Percentiles rank a stretch among this genome's conserved stretches.
These are phyloP conservation scores for Ophiostoma pallidulum DNA, from an alignment of 2,329 filamentous ascomycete genomes.

Conservation along the genomic window DNA sequence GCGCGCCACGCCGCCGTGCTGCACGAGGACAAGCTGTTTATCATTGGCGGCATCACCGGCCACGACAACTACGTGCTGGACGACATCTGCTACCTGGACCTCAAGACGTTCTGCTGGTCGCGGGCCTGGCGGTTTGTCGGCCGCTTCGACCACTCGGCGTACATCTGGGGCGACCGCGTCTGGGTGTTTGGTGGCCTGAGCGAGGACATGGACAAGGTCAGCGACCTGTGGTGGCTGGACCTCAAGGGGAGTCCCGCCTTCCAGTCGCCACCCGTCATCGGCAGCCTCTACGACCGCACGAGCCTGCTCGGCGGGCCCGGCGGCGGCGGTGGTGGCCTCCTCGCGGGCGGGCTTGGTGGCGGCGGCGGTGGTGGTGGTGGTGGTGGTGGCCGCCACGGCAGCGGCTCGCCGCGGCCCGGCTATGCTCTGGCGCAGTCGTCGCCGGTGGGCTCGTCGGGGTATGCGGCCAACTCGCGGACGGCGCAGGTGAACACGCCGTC, in stretches of 20 bases:
- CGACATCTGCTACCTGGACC: constrained; percentile 91
- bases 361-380: neutral
- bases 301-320: neutral
- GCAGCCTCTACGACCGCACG: constrained; percentile 36
- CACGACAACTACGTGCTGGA: constrained; percentile 87
- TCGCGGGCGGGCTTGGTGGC: too few species aligned
- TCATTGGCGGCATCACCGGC: constrained; percentile 90
- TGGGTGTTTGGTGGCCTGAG: constrained; percentile 96
- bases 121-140: constrained; percentile 91
- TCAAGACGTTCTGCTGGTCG: constrained; percentile 98
- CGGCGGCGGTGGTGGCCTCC: neutral
- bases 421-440: constrained; percentile 39
- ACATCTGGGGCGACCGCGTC: constrained; percentile 81
- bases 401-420: constrained; percentile 40
- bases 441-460: constrained; percentile 50
- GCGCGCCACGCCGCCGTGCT: constrained; percentile 90
- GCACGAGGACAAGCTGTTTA: constrained; percentile 92
- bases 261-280: constrained; percentile 54
- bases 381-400: constrained; percentile 21
- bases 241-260: constrained; percentile 83
- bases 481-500: constrained; percentile 58
- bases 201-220: constrained; percentile 93
- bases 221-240: constrained; percentile 96
- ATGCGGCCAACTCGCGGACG: constrained; percentile 58
- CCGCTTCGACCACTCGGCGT: constrained; percentile 89